Base-by-base conservation (phyloP, 2,329 filamentous ascomycete species). In the Atkinsonella texensis region DNA sequence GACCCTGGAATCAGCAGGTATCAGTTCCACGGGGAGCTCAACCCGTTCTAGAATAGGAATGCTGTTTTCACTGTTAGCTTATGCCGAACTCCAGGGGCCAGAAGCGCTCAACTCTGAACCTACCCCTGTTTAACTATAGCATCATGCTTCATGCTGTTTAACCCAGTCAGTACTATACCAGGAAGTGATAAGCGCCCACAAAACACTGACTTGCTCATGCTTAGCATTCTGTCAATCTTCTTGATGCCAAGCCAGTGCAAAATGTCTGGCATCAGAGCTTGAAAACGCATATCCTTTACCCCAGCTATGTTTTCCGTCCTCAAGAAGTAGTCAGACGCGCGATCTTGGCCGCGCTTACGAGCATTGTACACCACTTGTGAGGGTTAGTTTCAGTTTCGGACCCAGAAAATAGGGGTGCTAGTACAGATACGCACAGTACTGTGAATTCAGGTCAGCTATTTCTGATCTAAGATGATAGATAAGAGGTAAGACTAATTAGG, bases 241-340 rank as follows among this genome's bases (percentile, higher is more conserved):
- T 87, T 93, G 65, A 98, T 96, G 55, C 93, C 93, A 32, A 98
- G 80, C 93, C 93, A 97, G 70, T 97, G 93, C 50, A 97, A 77
- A 58, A 97, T 95, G 66, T 95, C 89, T 35, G 93, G 91, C 93
- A 97, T 97, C 51, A 98, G 75, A 31, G 91, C 91, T 73, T 97
- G 93, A 76, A 97, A 97, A 40, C 93, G 84, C 91, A 97, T 97
- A 60, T 83, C 85, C 68, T 95, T 95, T 58, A 97, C 91, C 55
- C 93, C 93, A 9, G 93, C 93, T 65, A 98, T 94, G 66, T 96
- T 95, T 70, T 96, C 91, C n/a, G 91, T 97, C 52, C 93, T 79
- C 70, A 91, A 85, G 74, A 97, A 97, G 71, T 97, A 97, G 67
- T 95, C 89, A 60, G 85, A 91, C 20, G 89, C 89, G 53, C 80